phyloP scores from a whole-genome alignment of 331 rosid species.

The Quercus tomentella region DNA sequence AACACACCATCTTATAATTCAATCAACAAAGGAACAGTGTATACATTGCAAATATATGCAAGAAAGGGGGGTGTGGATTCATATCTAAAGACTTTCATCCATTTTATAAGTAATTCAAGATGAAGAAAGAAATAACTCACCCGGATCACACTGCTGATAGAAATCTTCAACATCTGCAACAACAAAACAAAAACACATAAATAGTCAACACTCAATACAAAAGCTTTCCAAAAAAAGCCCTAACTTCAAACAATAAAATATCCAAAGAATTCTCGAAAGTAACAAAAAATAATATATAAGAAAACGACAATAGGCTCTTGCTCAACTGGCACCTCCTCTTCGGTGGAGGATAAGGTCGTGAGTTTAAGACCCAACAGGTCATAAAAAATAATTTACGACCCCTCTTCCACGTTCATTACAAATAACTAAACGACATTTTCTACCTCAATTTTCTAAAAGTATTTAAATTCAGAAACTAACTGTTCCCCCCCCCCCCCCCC shows the following conservation, averaged over 20 bases:
- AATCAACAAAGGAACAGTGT: no score
- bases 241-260: background rate
- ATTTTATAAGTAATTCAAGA: background rate
- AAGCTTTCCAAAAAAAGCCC: background rate
- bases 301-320: background rate
- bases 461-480: background rate
- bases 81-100: no score
- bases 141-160: constrained; percentile 86
- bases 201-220: background rate
- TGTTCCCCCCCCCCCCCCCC: background rate
- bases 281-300: background rate
- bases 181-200: constrained; percentile 2
- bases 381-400: background rate
- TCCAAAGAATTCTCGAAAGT: no score
- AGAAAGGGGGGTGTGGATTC: no score
- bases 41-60: no score
- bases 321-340: no score
- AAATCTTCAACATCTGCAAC: constrained; percentile 83
- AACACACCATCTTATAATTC: no score
- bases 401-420: background rate
- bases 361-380: no score
- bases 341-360: no score
- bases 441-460: background rate
- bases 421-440: background rate
- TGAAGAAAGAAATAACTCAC: constrained; percentile 24